Conservation (phyloP, 1,139 yeast species). For the Blastobotrys persicus region DNA sequence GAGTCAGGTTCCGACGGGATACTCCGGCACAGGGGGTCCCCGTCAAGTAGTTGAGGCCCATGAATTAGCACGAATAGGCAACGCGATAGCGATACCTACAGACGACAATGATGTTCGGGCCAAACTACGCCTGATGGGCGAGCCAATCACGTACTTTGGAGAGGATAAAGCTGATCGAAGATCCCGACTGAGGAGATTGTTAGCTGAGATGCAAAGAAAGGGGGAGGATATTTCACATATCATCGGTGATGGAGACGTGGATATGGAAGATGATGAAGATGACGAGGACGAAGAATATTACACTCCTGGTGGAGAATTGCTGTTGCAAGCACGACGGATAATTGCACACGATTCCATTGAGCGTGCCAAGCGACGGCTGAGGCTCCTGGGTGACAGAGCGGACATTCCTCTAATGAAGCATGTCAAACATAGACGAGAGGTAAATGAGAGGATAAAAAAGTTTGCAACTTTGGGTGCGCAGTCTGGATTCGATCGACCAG, state of each 20-base stretch:
- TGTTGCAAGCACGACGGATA: constrained; percentile 51
- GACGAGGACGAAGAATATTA: constrained; percentile 76
- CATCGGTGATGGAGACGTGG: constrained; percentile 32
- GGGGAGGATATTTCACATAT: constrained; percentile 27
- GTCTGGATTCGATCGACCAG: constrained; percentile 62
- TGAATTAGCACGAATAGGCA: constrained; percentile 25
- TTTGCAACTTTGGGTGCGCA: constrained; percentile 66
- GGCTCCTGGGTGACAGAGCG: constrained; percentile 18
- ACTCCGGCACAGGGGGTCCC: constrained; percentile 19
- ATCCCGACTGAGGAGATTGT: constrained; percentile 50
- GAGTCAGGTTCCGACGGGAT: background rate
- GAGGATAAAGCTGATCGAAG: constrained; percentile 65
- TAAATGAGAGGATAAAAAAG: constrained; percentile 41
- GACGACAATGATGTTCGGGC: constrained; percentile 58
- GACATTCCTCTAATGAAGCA: constrained; percentile 32
- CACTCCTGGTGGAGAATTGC: constrained; percentile 69
- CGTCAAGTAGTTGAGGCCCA: constrained; percentile 29
- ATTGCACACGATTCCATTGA: constrained; percentile 53
- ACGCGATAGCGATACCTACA: constrained; percentile 51
- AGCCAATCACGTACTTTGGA: constrained; percentile 58
- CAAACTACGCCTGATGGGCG: constrained; percentile 49
- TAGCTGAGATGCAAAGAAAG: constrained; percentile 30
- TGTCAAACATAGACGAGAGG: constrained; percentile 48
- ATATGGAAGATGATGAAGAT: constrained; percentile 40
- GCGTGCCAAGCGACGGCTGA: constrained; percentile 44